Percentiles rank a stretch among this genome's conserved stretches.
Evolutionary conservation across 2,329 filamentous ascomycete species (phyloP).

Genomic region (Phaeoacremonium minimum): DNA sequence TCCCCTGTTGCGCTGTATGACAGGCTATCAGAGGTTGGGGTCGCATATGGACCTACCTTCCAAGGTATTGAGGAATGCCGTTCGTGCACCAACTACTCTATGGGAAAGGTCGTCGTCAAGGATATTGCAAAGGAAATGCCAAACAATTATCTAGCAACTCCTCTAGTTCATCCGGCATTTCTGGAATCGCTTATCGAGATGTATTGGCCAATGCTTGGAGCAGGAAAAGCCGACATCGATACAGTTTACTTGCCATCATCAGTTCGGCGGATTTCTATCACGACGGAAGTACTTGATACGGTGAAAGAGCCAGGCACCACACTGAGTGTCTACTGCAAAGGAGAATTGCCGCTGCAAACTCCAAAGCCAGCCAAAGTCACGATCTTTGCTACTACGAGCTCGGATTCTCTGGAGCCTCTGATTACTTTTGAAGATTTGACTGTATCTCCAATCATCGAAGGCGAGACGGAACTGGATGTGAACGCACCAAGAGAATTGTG

Average conservation of each 20-base stretch:
- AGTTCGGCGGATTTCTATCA: constrained; percentile 31
- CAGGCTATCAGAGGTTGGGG: constrained; percentile 37
- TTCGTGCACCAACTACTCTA: constrained; percentile 25
- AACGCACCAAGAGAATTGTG: constrained; percentile 34
- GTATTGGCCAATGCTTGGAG: constrained; percentile 33
- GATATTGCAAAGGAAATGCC: constrained; percentile 35
- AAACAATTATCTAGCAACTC: constrained; percentile 23
- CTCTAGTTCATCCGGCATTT: constrained; percentile 30
- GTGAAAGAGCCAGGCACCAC: constrained; percentile 20
- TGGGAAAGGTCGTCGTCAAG: constrained; percentile 26
- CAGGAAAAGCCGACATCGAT: constrained; percentile 20
- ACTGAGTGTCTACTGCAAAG: constrained; percentile 29
- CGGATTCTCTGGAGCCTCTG: constrained; percentile 21
- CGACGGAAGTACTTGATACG: constrained; percentile 18
- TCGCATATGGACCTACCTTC: constrained; percentile 46
- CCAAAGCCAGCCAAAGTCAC: constrained; percentile 29
- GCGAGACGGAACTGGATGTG: constrained; percentile 18
- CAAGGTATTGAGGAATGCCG: constrained; percentile 43
- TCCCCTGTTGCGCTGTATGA: constrained; percentile 36
- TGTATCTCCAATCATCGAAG: constrained; percentile 35
- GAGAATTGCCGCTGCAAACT: constrained; percentile 17
- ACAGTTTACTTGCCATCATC: constrained; percentile 38
- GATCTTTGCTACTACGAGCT: constrained; percentile 26
- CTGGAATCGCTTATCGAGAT: constrained; percentile 34
- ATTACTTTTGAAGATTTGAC: constrained; percentile 27